These are phyloP conservation scores for Candida glucosophila DNA, from an alignment of 1,139 yeast genomes.

Conservation along the genomic window DNA sequence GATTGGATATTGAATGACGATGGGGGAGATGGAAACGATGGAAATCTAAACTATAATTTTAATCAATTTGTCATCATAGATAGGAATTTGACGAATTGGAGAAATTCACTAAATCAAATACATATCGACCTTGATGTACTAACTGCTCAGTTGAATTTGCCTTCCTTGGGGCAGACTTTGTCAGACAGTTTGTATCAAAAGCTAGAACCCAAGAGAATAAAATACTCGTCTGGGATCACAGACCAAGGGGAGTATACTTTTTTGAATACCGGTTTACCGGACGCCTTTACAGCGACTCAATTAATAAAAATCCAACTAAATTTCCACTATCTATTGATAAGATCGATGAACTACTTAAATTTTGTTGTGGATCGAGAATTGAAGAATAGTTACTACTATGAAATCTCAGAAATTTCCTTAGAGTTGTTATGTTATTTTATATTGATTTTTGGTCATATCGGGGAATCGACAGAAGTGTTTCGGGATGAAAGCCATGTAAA, in stretches of 20 bases:
- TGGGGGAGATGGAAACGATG: conserved; percentile 45
- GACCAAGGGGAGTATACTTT: conserved; percentile 25
- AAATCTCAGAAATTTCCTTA: conserved; percentile 28
- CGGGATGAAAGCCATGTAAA: conserved; percentile 5
- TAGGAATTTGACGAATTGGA: conserved; percentile 36
- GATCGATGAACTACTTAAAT: conserved; percentile 39
- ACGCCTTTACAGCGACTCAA: conserved; percentile 31
- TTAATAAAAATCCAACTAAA: conserved; percentile 36
- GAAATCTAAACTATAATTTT: conserved; percentile 39
- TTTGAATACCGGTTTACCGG: conserved; percentile 28
- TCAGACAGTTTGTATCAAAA: conserved; percentile 28
- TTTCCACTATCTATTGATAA: conserved; percentile 35
- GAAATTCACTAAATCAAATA: conserved; percentile 28
- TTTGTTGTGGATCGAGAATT: conserved; percentile 40
- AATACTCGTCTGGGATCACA: conserved; percentile 14
- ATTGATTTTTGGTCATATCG: conserved; percentile 28
- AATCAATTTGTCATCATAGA: conserved; percentile 38
- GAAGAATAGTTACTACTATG: conserved; percentile 26
- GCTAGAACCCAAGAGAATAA: conserved; percentile 10
- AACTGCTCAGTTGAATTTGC: conserved; percentile 26
- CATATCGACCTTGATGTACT: conserved; percentile 23
- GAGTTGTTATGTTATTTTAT: conserved; percentile 34
- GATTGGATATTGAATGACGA: conserved; percentile 43
- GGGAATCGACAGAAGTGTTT: conserved; percentile 11
- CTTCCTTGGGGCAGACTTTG: conserved; percentile 16